A percentile compares a stretch with the other conserved stretches of the same genome.
Evolutionary conservation across 2,329 filamentous ascomycete genomes (phyloP).

Genomic region (Xylariaceae sp.): DNA sequence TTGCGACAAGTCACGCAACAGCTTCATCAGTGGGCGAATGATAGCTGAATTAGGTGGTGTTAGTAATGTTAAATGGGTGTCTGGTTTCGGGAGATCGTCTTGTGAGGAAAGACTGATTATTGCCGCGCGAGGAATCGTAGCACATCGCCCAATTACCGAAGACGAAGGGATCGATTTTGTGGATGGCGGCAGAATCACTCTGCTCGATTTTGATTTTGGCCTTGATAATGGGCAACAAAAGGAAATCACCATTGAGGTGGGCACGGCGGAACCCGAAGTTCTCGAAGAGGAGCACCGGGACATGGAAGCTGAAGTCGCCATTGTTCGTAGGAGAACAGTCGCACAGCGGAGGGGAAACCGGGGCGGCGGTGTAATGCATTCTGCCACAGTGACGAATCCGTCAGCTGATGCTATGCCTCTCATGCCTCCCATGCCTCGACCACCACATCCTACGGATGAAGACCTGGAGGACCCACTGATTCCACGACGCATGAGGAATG

Average conservation of each 20-base stretch:
- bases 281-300: slow-evolving; percentile 71
- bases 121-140: slow-evolving; percentile 66
- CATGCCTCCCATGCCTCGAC: slow-evolving; percentile 30
- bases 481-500: slow-evolving; percentile 44
- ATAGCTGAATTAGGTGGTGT: slow-evolving; percentile 63
- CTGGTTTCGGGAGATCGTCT: slow-evolving; percentile 45
- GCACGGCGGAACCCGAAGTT: slow-evolving; percentile 63
- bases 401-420: slow-evolving; percentile 23
- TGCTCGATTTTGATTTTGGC: slow-evolving; percentile 71
- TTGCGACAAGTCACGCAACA: slow-evolving; percentile 65
- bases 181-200: slow-evolving; percentile 70
- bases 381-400: slow-evolving; percentile 41
- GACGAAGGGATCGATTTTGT: slow-evolving; percentile 71
- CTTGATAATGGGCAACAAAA: slow-evolving; percentile 50
- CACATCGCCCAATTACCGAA: slow-evolving; percentile 54
- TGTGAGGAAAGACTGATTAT: slow-evolving; percentile 60
- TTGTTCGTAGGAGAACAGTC: slow-evolving; percentile 71
- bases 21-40: slow-evolving; percentile 64
- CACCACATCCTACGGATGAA: slow-evolving; percentile 14
- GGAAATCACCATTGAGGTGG: slow-evolving; percentile 69
- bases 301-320: slow-evolving; percentile 72
- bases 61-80: slow-evolving; percentile 69
- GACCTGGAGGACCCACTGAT: slow-evolving; percentile 50
- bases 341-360: slow-evolving; percentile 54
- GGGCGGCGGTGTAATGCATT: slow-evolving; percentile 43